Evolutionary conservation across 352 stramenopile genomes (phyloP), one percentile per base, ranked within the genome.

Genomic region (Thraustotheca clavata): DNA sequence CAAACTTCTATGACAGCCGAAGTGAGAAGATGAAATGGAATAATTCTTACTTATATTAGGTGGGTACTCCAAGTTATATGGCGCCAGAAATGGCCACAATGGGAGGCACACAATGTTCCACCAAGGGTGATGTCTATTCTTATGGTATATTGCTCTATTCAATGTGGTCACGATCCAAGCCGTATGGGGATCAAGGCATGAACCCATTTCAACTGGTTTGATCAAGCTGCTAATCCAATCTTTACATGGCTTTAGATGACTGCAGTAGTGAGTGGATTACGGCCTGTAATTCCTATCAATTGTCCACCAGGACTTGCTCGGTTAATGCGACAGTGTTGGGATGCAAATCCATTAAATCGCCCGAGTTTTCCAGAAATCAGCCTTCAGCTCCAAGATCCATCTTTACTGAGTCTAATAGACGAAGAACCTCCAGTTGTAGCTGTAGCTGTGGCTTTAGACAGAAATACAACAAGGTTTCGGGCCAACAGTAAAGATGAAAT

Each of bases 81-180:
- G 85, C 86, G 35, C 87, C 87, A 2, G 87, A 96, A 69, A 95
- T 96, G 87, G 87, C 87, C 16, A 94, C 84, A 7, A 94, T 94
- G 84, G 84, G 84, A 35, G 84, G 80, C 24, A 89, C 89, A 43
- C 82, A 91, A 67, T 89, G 79, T 71, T 94, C 84, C 35, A 94
- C 84, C 18, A 94, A 94, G 67, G 84, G 84, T 43, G 84, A 94
- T 46, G 84, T 94, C 38, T 94, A 91, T 50, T 91, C 82, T 27
- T 94, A 91, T 57, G 84, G 76, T 32, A 94, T 94, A 32, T 60
- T 94, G 60, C 71, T 94, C 26, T 94, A 94, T 71, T 91, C 84
- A 31, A 94, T 83, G 20, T 94, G 84, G 84, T 94, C 84, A 0
- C 79, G 84, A 22, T 91, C 77, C 70, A 94, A 94, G 49, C 84